Evolutionary conservation across 2,329 filamentous ascomycete species (phyloP).

Genomic region (Penicillium sp.): DNA sequence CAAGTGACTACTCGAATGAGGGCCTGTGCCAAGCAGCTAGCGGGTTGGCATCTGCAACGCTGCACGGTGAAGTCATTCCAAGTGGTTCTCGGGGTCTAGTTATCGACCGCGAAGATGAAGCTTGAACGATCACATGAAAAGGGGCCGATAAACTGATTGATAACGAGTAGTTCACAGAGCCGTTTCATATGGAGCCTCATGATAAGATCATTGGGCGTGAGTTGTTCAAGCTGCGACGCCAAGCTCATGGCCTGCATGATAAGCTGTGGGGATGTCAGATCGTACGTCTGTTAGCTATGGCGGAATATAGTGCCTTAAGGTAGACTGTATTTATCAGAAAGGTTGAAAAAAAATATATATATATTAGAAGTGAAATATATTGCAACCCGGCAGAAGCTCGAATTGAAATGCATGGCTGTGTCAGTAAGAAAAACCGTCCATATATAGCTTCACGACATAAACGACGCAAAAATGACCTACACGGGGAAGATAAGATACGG

Average conservation of each 20-base stretch:
- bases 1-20: conserved; percentile 4
- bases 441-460: too few relatives aligned
- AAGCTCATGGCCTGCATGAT: conserved; percentile 13
- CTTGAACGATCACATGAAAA: not conserved
- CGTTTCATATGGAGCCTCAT: not conserved
- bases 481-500: too few relatives aligned
- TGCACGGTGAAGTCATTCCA: not conserved
- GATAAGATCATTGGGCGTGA: not conserved
- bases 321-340: not conserved
- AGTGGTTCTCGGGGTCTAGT: conserved; percentile 1
- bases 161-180: not conserved
- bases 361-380: not conserved
- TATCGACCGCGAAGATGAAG: not conserved
- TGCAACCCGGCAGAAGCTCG: not conserved
- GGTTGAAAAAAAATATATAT: not conserved
- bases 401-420: not conserved
- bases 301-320: not conserved
- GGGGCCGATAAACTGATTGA: not conserved
- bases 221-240: conserved; percentile 5
- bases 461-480: too few relatives aligned
- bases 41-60: conserved; percentile 5
- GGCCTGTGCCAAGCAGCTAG: conserved; percentile 14
- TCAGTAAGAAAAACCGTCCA: too few relatives aligned
- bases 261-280: not conserved
- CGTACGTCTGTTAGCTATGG: not conserved